These are phyloP conservation scores for Fusarium paranaense DNA, from an alignment of 2,329 filamentous ascomycete genomes.

Conservation along the genomic window DNA sequence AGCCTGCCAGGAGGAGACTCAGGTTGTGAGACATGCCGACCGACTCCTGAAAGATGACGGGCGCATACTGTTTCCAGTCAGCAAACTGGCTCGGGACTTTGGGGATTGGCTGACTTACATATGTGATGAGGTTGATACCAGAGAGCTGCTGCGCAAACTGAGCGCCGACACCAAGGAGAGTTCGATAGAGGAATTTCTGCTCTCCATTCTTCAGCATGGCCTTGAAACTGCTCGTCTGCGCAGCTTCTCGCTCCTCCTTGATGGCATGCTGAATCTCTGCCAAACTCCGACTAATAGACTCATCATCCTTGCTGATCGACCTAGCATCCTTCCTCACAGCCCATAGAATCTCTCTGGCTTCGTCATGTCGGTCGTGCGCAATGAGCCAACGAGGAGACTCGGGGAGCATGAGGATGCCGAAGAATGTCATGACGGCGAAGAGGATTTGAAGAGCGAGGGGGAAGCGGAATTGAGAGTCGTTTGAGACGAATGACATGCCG, in stretches of 20 bases:
- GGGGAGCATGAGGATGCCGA: conserved; percentile 51
- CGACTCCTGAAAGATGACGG: conserved; percentile 58
- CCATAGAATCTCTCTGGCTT: conserved; percentile 53
- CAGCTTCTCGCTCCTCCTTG: conserved; percentile 54
- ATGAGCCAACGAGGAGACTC: conserved; percentile 59
- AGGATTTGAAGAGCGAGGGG: conserved; percentile 58
- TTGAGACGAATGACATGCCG: conserved; percentile 51
- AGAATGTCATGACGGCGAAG: conserved; percentile 53
- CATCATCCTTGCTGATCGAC: conserved; percentile 42
- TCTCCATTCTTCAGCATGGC: conserved; percentile 55
- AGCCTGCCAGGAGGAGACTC: conserved; percentile 65
- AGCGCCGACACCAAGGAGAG: conserved; percentile 55
- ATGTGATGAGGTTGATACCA: conserved; percentile 52
- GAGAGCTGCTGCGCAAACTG: conserved; percentile 59
- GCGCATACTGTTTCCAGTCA: conserved; percentile 46
- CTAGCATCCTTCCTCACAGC: conserved; percentile 46
- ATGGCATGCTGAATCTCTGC: conserved; percentile 54
- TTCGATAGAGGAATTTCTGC: conserved; percentile 55
- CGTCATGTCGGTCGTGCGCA: conserved; percentile 54
- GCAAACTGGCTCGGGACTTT: neutral
- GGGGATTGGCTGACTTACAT: conserved; percentile 16
- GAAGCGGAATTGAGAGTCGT: conserved; percentile 56
- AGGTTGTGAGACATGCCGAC: conserved; percentile 57
- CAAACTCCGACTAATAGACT: conserved; percentile 43
- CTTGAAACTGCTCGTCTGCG: conserved; percentile 47